Evolutionary conservation across 169 alveolate genomes (phyloP).

Genomic region (Theileria equi): DNA sequence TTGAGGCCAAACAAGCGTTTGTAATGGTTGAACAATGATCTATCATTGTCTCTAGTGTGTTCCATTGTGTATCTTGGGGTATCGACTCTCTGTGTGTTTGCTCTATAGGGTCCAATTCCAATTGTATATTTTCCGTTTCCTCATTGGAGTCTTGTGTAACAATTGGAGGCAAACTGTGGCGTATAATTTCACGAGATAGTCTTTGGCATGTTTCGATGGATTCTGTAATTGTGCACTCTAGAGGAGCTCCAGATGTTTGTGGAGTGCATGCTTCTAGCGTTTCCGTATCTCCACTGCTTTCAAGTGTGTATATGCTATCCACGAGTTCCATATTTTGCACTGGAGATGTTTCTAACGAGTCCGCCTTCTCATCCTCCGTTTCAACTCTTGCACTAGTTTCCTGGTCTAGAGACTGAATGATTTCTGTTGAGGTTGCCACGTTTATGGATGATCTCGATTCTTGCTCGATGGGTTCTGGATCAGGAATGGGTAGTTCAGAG

Average conservation of each 20-base stretch:
- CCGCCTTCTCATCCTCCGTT: no score
- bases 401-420: no score
- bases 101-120: neutral
- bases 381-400: no score
- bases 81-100: neutral
- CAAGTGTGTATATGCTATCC: no score
- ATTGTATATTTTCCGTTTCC: neutral
- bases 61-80: neutral
- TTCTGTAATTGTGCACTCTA: neutral
- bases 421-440: no score
- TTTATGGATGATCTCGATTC: no score
- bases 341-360: no score
- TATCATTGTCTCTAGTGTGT: constrained; percentile 23
- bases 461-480: no score
- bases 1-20: constrained; percentile 44
- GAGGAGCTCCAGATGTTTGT: neutral
- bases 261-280: no score
- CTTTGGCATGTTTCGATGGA: neutral
- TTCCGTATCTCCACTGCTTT: no score
- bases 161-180: neutral
- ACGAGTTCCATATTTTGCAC: no score
- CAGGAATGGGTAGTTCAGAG: no score
- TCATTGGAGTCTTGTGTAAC: neutral
- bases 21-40: constrained; percentile 53
- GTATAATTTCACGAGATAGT: neutral